Evolutionary conservation across 1,284 basidiomycete genomes (phyloP).

Genomic region (Pseudozyma thailandica): DNA sequence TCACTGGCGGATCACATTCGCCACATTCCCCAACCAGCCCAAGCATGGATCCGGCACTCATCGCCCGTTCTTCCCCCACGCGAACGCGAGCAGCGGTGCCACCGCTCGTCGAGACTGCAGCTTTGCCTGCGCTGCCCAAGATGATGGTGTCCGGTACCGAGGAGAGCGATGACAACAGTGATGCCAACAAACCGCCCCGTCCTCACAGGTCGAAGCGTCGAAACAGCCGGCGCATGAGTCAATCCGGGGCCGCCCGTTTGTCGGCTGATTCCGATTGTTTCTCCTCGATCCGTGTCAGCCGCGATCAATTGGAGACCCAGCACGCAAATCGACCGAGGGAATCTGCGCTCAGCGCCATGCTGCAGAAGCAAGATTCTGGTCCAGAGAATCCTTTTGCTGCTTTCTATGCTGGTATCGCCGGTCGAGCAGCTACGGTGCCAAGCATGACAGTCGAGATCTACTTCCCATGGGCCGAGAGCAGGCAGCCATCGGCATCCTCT

Average conservation of each 20-base stretch:
- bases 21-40: slow-evolving; percentile 27
- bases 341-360: slow-evolving; percentile 47
- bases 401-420: slow-evolving; percentile 70
- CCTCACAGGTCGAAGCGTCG: slow-evolving; percentile 15
- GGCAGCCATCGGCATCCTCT: slow-evolving; percentile 22
- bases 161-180: slow-evolving; percentile 41
- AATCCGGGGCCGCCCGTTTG: slow-evolving; percentile 6
- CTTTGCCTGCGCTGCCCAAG: slow-evolving; percentile 27
- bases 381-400: slow-evolving; percentile 69
- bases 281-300: slow-evolving; percentile 36
- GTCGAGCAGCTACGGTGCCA: slow-evolving; percentile 65
- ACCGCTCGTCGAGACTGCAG: slow-evolving; percentile 3
- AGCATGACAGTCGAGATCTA: slow-evolving; percentile 78
- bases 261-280: slow-evolving; percentile 42
- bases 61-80: slow-evolving; percentile 35
- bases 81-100: slow-evolving; percentile 20
- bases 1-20: slow-evolving; percentile 35
- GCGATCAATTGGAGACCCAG: slow-evolving; percentile 31
- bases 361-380: slow-evolving; percentile 46
- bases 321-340: slow-evolving; percentile 45
- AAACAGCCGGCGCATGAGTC: slow-evolving; percentile 19
- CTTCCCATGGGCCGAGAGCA: slow-evolving; percentile 80
- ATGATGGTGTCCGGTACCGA: slow-evolving; percentile 30
- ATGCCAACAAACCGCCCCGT: slow-evolving; percentile 7
- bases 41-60: slow-evolving; percentile 24